These are phyloP conservation scores for Phytophthora brassicae DNA, from an alignment of 352 stramenopile species.

Conservation along the genomic window DNA sequence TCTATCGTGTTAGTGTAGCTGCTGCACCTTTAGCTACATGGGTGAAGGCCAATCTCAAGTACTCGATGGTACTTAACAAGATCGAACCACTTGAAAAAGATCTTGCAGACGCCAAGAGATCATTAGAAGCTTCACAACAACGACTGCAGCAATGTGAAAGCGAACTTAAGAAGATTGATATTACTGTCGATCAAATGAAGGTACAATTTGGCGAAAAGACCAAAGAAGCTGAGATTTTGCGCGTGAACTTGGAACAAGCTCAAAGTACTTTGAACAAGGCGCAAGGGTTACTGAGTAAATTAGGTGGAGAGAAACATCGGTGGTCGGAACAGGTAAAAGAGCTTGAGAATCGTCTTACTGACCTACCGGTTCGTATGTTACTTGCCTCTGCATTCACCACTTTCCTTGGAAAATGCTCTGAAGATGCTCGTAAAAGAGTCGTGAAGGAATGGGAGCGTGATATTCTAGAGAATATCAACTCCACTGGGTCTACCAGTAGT, in stretches of 20 bases:
- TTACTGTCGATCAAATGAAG: constrained; percentile 89
- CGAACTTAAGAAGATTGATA: constrained; percentile 92
- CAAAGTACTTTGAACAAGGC: constrained; percentile 92
- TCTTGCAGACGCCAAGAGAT: constrained; percentile 86
- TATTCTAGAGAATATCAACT: constrained; percentile 46
- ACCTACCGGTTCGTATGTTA: constrained; percentile 90
- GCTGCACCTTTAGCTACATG: constrained; percentile 93
- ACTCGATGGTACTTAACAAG: constrained; percentile 95
- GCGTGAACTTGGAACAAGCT: constrained; percentile 83
- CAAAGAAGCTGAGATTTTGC: constrained; percentile 91
- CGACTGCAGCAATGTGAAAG: constrained; percentile 89
- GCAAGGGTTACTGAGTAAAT: constrained; percentile 86
- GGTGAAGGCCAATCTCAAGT: constrained; percentile 96
- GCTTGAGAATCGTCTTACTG: constrained; percentile 70
- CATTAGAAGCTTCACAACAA: constrained; percentile 86
- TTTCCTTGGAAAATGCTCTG: constrained; percentile 91
- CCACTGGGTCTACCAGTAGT: constrained; percentile 23
- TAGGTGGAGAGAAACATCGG: constrained; percentile 90
- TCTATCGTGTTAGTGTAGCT: constrained; percentile 93
- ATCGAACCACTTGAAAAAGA: constrained; percentile 93
- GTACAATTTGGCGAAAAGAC: constrained; percentile 92
- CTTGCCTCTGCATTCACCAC: constrained; percentile 92
- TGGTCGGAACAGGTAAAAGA: constrained; percentile 92
- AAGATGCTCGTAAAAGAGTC: constrained; percentile 81
- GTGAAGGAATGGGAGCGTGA: constrained; percentile 82